Evolutionary conservation across 768 basidiomycete genomes (phyloP), one percentile per base, ranked within the genome.

Genomic region (Podaxis rugospora): DNA sequence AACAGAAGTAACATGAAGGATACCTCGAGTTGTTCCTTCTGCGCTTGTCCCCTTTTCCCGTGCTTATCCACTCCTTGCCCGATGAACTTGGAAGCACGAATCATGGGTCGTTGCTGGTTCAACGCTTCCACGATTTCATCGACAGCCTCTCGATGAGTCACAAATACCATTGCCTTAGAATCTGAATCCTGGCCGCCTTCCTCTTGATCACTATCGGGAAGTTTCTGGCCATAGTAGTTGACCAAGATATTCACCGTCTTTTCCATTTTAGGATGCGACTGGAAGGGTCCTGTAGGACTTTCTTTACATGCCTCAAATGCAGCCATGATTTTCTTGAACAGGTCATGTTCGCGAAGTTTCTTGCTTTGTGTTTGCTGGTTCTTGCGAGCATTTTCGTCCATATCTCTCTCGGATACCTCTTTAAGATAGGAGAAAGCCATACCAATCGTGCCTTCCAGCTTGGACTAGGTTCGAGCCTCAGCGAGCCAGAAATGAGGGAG

Each of bases 81-180:
- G 62, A 98, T 88, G 72, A 99, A 98, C 53, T 83, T 85, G 23
- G 85, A 86, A 10, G 92, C 90, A 28, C 88, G 85, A 63, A 99
- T 82, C 46, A 97, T 73, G 0, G 93, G 94, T 7, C 80, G 74
- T 58, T 95, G 88, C 46, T 79, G 75, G 67, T 92, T 90, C 57
- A 99, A 76, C 49, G 86, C 80, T 44, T 86, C 83, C 21, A 95
- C 91, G 44, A 98, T 87, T 73, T 98, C 95, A 62, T 95, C 92
- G 10, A 98, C 93, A 37, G 88, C 92, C 56, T 91, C 87, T 59
- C 97, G 80, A 71, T 84, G 95, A n/a, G 90, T 88, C 55, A 90
- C 89, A 70, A 98, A 99, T 16, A 99, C 92, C 90, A 98, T 99
- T 18, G 89, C 92, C 63, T 88, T 82, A 1, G 93, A 93, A 50